A percentile compares a stretch with the other conserved stretches of the same genome.
These are phyloP conservation scores for Zygoascus flipseniorum DNA, from an alignment of 805 yeast species.

Conservation along the genomic window DNA sequence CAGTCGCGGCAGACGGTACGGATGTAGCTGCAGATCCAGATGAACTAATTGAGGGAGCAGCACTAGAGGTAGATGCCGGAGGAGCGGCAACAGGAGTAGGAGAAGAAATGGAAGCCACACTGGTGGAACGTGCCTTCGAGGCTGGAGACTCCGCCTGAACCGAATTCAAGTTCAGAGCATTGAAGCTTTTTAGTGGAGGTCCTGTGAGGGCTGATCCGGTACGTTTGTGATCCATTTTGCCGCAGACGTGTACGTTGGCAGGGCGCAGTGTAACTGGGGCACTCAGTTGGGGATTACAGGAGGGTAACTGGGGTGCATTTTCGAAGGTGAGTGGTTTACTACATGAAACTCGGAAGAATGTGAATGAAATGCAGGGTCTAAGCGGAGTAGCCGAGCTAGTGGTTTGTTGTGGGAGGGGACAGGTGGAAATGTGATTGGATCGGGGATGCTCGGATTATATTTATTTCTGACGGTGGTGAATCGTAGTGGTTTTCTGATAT, in stretches of 20 bases:
- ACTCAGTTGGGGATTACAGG: background rate
- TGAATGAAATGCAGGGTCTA: background rate
- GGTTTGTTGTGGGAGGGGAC: no score
- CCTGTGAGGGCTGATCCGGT: conserved; percentile 5
- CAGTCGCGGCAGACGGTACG: background rate
- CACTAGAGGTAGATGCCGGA: background rate
- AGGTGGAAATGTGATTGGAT: no score
- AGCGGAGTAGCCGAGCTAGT: no score
- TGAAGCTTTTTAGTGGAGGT: background rate
- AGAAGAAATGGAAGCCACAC: background rate
- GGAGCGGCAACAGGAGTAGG: background rate
- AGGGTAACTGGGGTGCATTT: background rate
- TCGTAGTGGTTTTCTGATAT: no score
- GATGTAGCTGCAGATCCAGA: background rate
- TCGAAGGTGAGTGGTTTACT: background rate
- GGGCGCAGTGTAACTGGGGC: no score
- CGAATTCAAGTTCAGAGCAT: background rate
- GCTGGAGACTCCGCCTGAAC: background rate
- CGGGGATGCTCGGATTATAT: background rate
- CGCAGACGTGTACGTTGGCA: no score
- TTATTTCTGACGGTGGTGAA: background rate
- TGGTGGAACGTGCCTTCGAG: background rate
- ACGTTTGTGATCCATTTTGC: conserved; percentile 1
- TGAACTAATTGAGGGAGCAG: background rate
- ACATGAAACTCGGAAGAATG: background rate